Conservation (phyloP, 352 stramenopile species). For the Phytopythium mirpurense region DNA sequence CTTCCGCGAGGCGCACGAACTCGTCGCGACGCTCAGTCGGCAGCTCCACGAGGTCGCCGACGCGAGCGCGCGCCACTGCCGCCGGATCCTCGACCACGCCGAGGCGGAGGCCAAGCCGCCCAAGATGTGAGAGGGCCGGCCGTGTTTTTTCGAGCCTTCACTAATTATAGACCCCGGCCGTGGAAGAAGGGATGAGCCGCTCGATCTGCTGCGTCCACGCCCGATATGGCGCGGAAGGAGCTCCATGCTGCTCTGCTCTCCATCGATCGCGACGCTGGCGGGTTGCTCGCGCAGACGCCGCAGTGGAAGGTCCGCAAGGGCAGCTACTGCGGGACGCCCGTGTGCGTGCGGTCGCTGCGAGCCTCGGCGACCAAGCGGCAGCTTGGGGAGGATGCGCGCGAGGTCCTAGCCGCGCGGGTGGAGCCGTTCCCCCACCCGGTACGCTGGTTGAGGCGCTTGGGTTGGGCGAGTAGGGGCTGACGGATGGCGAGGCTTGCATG, state of each 20-base stretch:
- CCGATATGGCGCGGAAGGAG: background rate
- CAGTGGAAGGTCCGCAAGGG: constrained; percentile 31
- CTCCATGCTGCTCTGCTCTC: background rate
- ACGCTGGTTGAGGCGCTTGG: no score
- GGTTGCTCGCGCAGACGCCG: constrained; percentile 23
- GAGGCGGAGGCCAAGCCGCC: background rate
- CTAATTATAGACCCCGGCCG: constrained; percentile 1
- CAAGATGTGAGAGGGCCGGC: no score
- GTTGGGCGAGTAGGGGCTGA: background rate
- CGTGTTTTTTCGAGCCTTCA: no score
- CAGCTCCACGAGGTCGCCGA: constrained; percentile 33
- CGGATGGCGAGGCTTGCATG: no score
- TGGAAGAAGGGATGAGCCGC: no score
- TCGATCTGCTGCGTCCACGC: no score
- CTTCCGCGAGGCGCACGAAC: constrained; percentile 28
- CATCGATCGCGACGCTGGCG: constrained; percentile 2
- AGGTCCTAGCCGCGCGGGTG: constrained; percentile 22
- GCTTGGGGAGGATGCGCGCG: constrained; percentile 27
- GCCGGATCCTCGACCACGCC: constrained; percentile 17
- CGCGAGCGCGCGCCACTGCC: constrained; percentile 22
- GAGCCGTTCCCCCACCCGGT: constrained; percentile 34
- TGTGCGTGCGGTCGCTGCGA: constrained; percentile 35
- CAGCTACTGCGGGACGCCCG: constrained; percentile 13
- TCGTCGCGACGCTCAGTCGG: constrained; percentile 29
- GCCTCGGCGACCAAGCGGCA: constrained; percentile 22